Conservation (phyloP, 345 rosid genomes). For the Hibiscus tridactylites region DNA sequence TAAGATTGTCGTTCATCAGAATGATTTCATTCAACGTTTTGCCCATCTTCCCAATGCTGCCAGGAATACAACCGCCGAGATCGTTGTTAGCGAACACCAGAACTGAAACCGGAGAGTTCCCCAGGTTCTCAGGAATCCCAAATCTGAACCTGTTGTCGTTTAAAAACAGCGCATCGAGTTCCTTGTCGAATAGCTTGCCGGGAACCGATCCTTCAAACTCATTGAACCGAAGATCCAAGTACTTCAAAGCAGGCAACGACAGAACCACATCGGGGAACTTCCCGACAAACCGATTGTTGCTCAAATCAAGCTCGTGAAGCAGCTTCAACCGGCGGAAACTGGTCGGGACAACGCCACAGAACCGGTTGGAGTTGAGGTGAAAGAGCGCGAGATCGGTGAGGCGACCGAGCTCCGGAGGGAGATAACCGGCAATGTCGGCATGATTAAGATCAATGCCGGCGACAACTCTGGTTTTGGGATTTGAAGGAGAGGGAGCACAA, state of each 20-base stretch:
- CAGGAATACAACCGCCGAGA: neutral
- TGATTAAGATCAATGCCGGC: neutral
- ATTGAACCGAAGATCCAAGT: conserved; percentile 64
- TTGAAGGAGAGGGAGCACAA: neutral
- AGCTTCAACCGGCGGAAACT: conserved; percentile 49
- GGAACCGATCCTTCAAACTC: conserved; percentile 19
- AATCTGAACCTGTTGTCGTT: conserved; percentile 54
- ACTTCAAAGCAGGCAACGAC: conserved; percentile 50
- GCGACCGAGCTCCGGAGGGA: conserved; percentile 51
- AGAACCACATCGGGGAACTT: conserved; percentile 52
- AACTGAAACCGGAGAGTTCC: neutral
- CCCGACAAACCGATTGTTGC: conserved; percentile 44
- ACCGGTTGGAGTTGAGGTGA: conserved; percentile 70
- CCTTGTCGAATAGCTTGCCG: conserved; percentile 27
- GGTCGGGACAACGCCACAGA: conserved; percentile 55
- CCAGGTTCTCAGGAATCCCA: conserved; percentile 20
- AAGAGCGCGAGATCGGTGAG: conserved; percentile 61
- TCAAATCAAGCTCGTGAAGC: conserved; percentile 39
- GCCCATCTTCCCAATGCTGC: neutral
- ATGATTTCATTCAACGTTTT: neutral
- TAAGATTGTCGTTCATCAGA: neutral
- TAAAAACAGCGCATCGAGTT: conserved; percentile 61
- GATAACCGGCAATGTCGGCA: conserved; percentile 46
- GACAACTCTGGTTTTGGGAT: neutral
- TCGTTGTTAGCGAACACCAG: neutral